Conservation (phyloP, 192 early-diverging fungal genomes). For the Linnemannia hyalina region DNA sequence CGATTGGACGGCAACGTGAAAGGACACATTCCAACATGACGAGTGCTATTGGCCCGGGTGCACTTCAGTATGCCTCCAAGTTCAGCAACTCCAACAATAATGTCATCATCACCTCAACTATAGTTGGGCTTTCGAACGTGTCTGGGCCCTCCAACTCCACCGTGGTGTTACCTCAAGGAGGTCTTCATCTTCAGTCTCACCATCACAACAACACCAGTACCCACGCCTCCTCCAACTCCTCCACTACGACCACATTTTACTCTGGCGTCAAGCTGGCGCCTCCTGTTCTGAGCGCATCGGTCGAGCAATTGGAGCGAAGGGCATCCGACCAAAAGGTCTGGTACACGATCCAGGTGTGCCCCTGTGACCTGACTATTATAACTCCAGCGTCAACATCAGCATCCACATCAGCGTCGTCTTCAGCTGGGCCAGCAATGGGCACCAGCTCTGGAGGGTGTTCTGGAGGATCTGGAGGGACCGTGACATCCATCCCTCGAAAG, state of each 20-base stretch:
- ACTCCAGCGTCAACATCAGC: not conserved
- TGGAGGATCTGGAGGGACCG: not conserved
- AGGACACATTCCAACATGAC: not conserved
- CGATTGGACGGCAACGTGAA: slow-evolving; percentile 10
- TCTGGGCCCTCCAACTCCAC: slow-evolving; percentile 1
- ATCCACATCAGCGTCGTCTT: not conserved
- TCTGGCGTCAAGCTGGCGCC: slow-evolving; percentile 51
- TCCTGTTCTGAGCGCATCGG: slow-evolving; percentile 36
- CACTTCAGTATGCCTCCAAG: slow-evolving; percentile 13
- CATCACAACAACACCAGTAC: not conserved
- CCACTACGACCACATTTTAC: slow-evolving; percentile 44
- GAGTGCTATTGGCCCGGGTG: slow-evolving; percentile 15
- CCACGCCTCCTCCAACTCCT: not conserved
- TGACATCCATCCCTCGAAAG: slow-evolving; percentile 33
- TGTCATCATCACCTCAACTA: not conserved
- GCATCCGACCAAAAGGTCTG: slow-evolving; percentile 34
- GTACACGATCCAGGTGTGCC: slow-evolving; percentile 48
- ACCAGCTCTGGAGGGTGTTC: not conserved
- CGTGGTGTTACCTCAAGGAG: not conserved
- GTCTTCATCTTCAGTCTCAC: not conserved
- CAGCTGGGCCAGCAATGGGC: not conserved
- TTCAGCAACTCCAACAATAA: slow-evolving; percentile 13
- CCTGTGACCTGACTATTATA: slow-evolving; percentile 19
- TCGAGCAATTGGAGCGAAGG: slow-evolving; percentile 19
- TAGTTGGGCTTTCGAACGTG: not conserved